phyloP scores from a whole-genome alignment of 2,329 filamentous ascomycete species.

The Phialophora chinensis region DNA sequence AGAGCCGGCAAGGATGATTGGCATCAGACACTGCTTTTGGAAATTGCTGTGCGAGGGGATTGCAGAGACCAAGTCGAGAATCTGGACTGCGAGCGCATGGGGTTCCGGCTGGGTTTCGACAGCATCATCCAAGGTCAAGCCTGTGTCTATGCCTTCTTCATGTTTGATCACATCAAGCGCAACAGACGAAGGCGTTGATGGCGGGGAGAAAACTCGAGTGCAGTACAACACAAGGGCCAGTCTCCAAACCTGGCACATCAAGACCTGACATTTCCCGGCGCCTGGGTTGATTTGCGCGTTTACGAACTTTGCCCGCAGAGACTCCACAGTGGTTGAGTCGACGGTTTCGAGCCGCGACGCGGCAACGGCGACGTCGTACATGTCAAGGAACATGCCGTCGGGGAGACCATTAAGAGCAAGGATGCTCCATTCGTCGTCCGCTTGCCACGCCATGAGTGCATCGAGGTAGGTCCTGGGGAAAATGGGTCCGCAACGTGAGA shows the following conservation, averaged over 20 bases:
- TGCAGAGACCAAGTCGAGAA: conserved; percentile 19
- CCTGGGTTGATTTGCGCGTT: conserved; percentile 10
- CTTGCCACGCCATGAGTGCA: conserved; percentile 32
- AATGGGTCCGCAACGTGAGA: conserved; percentile 30
- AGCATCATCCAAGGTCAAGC: not conserved
- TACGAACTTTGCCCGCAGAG: conserved; percentile 23
- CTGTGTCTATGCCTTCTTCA: not conserved
- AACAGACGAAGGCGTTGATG: not conserved
- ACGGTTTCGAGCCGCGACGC: conserved; percentile 20
- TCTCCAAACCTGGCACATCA: conserved; percentile 30
- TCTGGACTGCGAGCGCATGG: conserved; percentile 23
- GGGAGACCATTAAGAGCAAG: conserved; percentile 35
- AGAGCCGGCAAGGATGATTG: conserved; percentile 27
- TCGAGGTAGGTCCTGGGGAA: conserved; percentile 33
- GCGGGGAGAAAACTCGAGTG: conserved; percentile 17
- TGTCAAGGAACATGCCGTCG: conserved; percentile 34
- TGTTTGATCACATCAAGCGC: not conserved
- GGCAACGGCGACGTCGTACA: conserved; percentile 30
- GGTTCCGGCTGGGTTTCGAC: conserved; percentile 5
- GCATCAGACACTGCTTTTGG: conserved; percentile 35
- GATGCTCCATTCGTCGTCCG: conserved; percentile 36
- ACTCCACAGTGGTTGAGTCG: conserved; percentile 1
- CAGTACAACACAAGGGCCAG: conserved; percentile 29
- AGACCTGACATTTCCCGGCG: conserved; percentile 12
- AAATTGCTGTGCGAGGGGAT: conserved; percentile 31